Conservation (phyloP, 139 green algal genomes). For the Penium margaritaceum region DNA sequence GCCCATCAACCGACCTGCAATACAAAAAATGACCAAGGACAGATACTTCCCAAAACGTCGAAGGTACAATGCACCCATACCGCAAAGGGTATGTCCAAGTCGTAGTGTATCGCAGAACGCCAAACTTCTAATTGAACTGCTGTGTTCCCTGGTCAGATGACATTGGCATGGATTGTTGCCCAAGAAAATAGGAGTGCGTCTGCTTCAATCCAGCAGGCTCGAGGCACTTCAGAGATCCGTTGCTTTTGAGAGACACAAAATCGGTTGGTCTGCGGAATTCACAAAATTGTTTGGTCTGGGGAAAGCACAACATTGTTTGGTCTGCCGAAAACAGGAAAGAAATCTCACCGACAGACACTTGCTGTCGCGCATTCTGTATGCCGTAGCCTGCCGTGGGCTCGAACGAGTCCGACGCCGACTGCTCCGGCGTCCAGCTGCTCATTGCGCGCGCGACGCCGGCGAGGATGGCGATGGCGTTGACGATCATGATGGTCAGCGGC, state of each 20-base stretch:
- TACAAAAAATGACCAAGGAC: background rate
- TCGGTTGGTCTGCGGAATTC: no score
- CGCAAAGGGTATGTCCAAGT: background rate
- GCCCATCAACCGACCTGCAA: constrained; percentile 17
- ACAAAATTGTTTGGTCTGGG: no score
- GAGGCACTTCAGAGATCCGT: no score
- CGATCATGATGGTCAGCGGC: constrained; percentile 26
- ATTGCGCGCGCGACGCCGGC: constrained; percentile 7
- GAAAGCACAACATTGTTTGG: background rate
- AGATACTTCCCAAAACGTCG: background rate
- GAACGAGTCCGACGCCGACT: no score
- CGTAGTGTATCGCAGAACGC: background rate
- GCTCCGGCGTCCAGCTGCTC: background rate
- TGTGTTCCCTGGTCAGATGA: background rate
- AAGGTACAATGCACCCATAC: background rate
- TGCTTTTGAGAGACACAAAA: no score
- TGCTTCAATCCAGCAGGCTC: no score
- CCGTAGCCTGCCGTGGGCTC: no score
- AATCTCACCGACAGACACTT: background rate
- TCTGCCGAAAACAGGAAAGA: background rate
- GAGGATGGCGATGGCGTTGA: constrained; percentile 22
- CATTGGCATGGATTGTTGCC: background rate
- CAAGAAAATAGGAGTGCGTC: no score
- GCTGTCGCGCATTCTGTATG: background rate
- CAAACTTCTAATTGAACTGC: background rate